phyloP scores from a whole-genome alignment of 305 asterid genomes.

The Ilex paraguariensis region DNA sequence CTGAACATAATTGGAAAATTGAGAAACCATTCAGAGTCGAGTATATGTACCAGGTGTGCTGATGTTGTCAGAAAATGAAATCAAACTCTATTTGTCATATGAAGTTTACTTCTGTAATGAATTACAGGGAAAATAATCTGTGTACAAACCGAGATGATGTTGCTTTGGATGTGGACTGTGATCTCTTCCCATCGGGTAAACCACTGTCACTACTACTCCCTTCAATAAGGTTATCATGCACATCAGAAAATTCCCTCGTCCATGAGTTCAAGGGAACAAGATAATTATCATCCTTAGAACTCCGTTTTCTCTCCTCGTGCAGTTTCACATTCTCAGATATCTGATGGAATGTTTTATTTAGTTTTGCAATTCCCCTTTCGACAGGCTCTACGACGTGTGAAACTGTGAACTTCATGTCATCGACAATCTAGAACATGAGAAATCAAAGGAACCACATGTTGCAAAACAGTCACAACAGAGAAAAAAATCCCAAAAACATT shows the following conservation, averaged over 20 bases:
- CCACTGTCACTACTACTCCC: conserved; percentile 87
- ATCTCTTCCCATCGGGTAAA: conserved; percentile 39
- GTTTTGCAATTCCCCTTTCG: conserved; percentile 85
- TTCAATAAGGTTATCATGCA: conserved; percentile 52
- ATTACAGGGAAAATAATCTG: conserved; percentile 30
- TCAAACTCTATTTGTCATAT: conserved; percentile 2
- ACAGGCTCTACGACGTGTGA: conserved; percentile 85
- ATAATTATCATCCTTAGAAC: conserved; percentile 75
- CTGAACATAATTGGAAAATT: neutral
- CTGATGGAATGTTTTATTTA: conserved; percentile 77
- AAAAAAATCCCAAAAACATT: neutral
- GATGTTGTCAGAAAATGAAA: conserved; percentile 8
- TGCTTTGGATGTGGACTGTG: conserved; percentile 32
- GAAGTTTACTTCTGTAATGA: conserved; percentile 15
- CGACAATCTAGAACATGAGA: conserved; percentile 55
- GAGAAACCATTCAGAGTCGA: too few species aligned
- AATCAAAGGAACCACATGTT: conserved; percentile 6
- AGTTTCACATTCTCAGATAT: conserved; percentile 87
- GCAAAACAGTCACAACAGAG: neutral
- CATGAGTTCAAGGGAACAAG: conserved; percentile 67
- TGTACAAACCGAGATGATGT: conserved; percentile 42
- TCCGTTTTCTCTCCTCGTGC: conserved; percentile 59
- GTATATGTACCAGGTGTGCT: neutral
- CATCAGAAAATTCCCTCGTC: conserved; percentile 67
- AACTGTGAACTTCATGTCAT: conserved; percentile 95